phyloP scores from a whole-genome alignment of 202 grass and related monocot genomes.

The Cymbopogon flexuosus region DNA sequence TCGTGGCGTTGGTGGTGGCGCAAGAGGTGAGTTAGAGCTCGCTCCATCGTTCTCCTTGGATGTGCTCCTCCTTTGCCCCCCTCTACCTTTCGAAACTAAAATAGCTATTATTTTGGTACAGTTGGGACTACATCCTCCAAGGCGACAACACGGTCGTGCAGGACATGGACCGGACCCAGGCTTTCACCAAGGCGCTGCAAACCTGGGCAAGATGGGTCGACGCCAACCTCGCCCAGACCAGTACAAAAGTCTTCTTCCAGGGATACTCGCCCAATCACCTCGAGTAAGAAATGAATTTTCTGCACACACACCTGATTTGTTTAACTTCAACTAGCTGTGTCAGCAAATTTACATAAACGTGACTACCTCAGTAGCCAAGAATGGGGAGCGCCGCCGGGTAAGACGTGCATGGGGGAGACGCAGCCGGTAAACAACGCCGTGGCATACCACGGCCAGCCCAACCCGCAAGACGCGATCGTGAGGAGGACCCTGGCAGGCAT shows the following conservation, averaged over 20 bases:
- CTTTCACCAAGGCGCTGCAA: constrained; percentile 58
- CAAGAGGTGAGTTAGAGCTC: neutral
- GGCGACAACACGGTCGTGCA: constrained; percentile 3
- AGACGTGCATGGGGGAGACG: constrained; percentile 61
- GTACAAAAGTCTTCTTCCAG: constrained; percentile 65
- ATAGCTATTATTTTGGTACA: neutral
- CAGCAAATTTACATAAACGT: too few species aligned
- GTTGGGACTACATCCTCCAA: constrained; percentile 84
- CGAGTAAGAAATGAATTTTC: neutral
- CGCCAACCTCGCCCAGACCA: constrained; percentile 42
- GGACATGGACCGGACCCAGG: constrained; percentile 70
- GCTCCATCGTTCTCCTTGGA: neutral
- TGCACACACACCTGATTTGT: neutral
- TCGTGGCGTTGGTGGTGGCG: constrained; percentile 84
- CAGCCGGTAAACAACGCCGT: constrained; percentile 39
- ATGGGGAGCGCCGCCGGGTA: constrained; percentile 48
- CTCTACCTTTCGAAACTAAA: too few species aligned
- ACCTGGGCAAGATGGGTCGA: constrained; percentile 84
- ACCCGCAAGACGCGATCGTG: constrained; percentile 49
- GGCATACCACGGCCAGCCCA: constrained; percentile 39
- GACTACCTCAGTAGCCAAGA: constrained; percentile 40
- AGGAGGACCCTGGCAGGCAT: constrained; percentile 39
- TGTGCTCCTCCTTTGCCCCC: too few species aligned
- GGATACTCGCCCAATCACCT: constrained; percentile 62
- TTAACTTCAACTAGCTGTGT: too few species aligned